Evolutionary conservation across 192 early-diverging fungal species (phyloP).

Genomic region (Coemansia sp.): DNA sequence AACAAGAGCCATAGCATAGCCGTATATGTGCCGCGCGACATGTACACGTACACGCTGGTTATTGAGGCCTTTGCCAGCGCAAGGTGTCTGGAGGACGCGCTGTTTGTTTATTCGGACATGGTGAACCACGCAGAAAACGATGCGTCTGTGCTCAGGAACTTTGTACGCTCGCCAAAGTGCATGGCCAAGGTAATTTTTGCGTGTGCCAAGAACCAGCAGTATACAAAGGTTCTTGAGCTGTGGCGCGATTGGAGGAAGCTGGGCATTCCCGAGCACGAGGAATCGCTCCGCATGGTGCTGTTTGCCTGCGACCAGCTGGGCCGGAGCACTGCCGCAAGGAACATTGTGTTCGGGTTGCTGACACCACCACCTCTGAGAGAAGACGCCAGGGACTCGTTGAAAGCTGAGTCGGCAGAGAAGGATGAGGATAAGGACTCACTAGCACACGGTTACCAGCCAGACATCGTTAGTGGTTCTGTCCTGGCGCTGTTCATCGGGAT

Average conservation of each 20-base stretch:
- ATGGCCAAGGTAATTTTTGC: constrained; percentile 28
- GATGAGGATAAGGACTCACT: neutral
- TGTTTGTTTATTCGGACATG: constrained; percentile 44
- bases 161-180: constrained; percentile 11
- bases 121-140: constrained; percentile 22
- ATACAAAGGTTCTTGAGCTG: constrained; percentile 18
- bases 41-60: constrained; percentile 34
- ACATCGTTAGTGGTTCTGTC: constrained; percentile 23
- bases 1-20: constrained; percentile 14
- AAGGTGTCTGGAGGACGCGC: constrained; percentile 29
- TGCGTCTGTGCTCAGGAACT: constrained; percentile 10
- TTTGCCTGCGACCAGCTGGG: constrained; percentile 50
- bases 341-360: constrained; percentile 29
- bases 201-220: constrained; percentile 25
- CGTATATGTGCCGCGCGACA: constrained; percentile 38
- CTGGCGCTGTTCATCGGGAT: constrained; percentile 41
- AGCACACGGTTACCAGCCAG: constrained; percentile 9
- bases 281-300: constrained; percentile 20
- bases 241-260: constrained; percentile 36
- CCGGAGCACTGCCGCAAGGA: constrained; percentile 14
- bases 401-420: neutral
- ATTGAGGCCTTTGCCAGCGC: constrained; percentile 30
- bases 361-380: neutral
- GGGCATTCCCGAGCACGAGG: constrained; percentile 15
- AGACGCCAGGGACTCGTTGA: neutral